Base-by-base conservation (phyloP, 805 yeast genomes). In the Ogataea pilisensis region DNA sequence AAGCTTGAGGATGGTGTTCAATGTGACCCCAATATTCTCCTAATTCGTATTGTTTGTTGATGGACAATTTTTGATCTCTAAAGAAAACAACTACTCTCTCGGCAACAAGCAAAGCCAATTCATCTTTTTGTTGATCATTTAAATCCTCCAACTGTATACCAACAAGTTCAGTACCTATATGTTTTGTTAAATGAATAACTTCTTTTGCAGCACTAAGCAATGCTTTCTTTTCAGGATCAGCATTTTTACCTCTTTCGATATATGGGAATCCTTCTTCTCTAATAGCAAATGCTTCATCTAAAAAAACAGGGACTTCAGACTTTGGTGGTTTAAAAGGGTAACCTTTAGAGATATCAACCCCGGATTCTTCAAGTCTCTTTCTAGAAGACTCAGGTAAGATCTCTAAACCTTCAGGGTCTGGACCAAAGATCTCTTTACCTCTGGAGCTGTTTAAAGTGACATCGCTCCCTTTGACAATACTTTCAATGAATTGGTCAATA, bases 81-180 rank as follows among this genome's bases (percentile, higher is more conserved):
- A 73, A 72, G 51, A 73, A 71, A 16, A 73, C 78, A 31, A 72
- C 77, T 13, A 66, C 68, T 49, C 78, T 64, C 53, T 70, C 75
- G 18, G 76, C 72, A 28, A 71, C 59, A 35, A 73, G 52, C 12
- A 71, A 55, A 7, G 76, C 77, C 44, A 73, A 60, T 54, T 73
- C 76, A 50, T 73, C 75, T 38, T 55, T 61, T 51, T 73, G 77
- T 49, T 62, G 44, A 42, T 71, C 69, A 29, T 56, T 64, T 41
- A 73, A 54, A 25, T 70, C 72, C 3, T 58, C 55, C 28, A 73
- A 54, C 51, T 73, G 74, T 31, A 73, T 53, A 17, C 77, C 78
- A 34, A 67, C 63, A 41, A 73, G 61, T 45, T 72, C 78, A 14
- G 78, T 73, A 37, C 79, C 79, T 48, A 73, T 55, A 47, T 69